phyloP scores from a whole-genome alignment of 495 filamentous ascomycete species.

The Talaromyces wortmannii region DNA sequence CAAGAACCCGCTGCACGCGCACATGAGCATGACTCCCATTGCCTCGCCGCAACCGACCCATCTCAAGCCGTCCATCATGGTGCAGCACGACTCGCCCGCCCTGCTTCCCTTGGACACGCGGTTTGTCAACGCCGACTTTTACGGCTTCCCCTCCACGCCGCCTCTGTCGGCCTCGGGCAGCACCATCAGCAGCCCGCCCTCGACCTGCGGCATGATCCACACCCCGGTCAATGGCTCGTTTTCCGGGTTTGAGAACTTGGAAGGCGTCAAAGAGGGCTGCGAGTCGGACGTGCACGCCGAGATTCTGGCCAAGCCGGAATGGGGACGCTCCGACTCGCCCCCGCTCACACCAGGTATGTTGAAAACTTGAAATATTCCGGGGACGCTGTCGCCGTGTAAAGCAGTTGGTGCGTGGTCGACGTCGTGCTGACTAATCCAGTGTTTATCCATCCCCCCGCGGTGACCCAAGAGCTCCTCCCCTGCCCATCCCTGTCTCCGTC shows the following conservation, averaged over 20 bases:
- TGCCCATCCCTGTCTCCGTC: conserved; percentile 69
- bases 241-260: conserved; percentile 64
- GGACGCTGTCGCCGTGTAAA: too few relatives aligned
- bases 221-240: conserved; percentile 80
- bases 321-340: conserved; percentile 69
- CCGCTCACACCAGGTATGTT: conserved; percentile 91
- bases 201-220: conserved; percentile 65
- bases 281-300: conserved; percentile 69
- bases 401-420: too few relatives aligned
- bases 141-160: conserved; percentile 80
- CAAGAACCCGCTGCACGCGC: conserved; percentile 50
- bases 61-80: conserved; percentile 67
- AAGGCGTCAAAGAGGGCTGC: conserved; percentile 76
- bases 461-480: conserved; percentile 64
- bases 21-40: conserved; percentile 63
- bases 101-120: conserved; percentile 77
- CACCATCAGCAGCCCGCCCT: conserved; percentile 78
- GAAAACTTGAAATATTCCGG: too few relatives aligned
- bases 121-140: conserved; percentile 56
- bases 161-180: conserved; percentile 81
- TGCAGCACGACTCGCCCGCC: conserved; percentile 58
- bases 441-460: conserved; percentile 71
- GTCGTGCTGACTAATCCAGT: conserved; percentile 44
- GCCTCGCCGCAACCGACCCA: conserved; percentile 71
- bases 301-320: conserved; percentile 70